Percentiles rank a stretch among this genome's conserved stretches.
phyloP scores from a whole-genome alignment of 1,284 basidiomycete species.

The Apiotrichum mycotoxinovorans region DNA sequence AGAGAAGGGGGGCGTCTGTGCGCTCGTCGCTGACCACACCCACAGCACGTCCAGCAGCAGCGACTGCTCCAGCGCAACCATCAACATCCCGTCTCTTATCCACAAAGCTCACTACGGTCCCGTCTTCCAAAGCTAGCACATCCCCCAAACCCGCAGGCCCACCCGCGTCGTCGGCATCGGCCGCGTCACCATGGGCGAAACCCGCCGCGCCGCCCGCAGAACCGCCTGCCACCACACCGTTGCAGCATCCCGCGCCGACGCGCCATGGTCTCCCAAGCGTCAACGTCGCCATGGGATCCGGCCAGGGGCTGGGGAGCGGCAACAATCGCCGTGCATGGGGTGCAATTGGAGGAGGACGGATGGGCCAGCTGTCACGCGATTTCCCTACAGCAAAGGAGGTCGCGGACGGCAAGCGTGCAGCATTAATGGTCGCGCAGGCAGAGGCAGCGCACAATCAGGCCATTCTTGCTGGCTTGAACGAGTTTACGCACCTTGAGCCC shows the following conservation, averaged over 20 bases:
- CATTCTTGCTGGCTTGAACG: conserved; percentile 60
- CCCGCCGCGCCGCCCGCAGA: conserved; percentile 24
- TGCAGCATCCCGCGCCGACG: conserved; percentile 36
- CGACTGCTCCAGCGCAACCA: conserved; percentile 47
- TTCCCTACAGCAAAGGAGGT: conserved; percentile 93
- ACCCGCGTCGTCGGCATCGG: conserved; percentile 18
- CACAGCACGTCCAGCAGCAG: conserved; percentile 52
- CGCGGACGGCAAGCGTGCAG: conserved; percentile 61
- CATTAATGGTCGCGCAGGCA: conserved; percentile 46
- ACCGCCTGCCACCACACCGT: conserved; percentile 2
- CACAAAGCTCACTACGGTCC: conserved; percentile 69
- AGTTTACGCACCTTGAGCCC: conserved; percentile 86
- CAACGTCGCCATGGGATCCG: conserved; percentile 32
- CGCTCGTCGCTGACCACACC: no score
- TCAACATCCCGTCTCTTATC: conserved; percentile 69
- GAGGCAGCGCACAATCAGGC: conserved; percentile 60
- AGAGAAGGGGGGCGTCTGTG: no score
- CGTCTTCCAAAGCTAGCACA: conserved; percentile 29
- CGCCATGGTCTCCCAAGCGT: conserved; percentile 20
- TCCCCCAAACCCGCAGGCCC: conserved; percentile 34
- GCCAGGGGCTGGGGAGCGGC: conserved; percentile 26
- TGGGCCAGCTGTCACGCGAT: conserved; percentile 32
- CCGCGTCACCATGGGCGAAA: conserved; percentile 47
- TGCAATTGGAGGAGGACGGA: conserved; percentile 2
- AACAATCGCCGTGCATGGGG: conserved; percentile 26